Evolutionary conservation across 257 asterid species (phyloP).

Genomic region (Ligustrum vulgare): DNA sequence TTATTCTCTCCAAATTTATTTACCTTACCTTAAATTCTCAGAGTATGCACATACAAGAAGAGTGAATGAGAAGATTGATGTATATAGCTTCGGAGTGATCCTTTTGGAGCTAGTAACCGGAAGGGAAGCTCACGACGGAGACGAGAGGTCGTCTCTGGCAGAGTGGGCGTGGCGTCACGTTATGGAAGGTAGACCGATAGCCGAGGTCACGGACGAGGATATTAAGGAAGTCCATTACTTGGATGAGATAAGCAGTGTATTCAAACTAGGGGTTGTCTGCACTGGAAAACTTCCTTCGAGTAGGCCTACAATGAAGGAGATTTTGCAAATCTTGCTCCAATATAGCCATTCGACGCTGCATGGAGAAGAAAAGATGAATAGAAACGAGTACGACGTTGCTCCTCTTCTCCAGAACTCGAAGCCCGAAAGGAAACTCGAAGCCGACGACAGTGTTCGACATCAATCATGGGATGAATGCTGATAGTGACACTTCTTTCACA

Average conservation of each 20-base stretch:
- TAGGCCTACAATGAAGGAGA: slow-evolving; percentile 80
- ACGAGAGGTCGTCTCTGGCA: slow-evolving; percentile 63
- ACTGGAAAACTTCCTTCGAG: slow-evolving; percentile 56
- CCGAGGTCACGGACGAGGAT: slow-evolving; percentile 56
- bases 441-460: slow-evolving; percentile 30
- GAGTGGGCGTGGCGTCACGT: slow-evolving; percentile 76
- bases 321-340: slow-evolving; percentile 53
- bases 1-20: neutral
- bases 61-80: slow-evolving; percentile 88
- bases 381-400: slow-evolving; percentile 47
- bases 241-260: slow-evolving; percentile 56
- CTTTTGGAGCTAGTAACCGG: slow-evolving; percentile 81
- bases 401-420: slow-evolving; percentile 64
- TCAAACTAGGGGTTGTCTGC: slow-evolving; percentile 75
- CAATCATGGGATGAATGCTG: neutral
- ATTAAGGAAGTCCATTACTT: slow-evolving; percentile 50
- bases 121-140: slow-evolving; percentile 70
- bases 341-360: slow-evolving; percentile 33
- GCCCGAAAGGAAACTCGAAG: slow-evolving; percentile 25
- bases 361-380: slow-evolving; percentile 27
- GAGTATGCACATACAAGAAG: slow-evolving; percentile 71
- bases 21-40: slow-evolving; percentile 25
- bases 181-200: slow-evolving; percentile 45
- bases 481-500: too few relatives aligned
- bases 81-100: slow-evolving; percentile 81